Conservation (phyloP, 306 rosid species). For the Gastrolobium villosum region DNA sequence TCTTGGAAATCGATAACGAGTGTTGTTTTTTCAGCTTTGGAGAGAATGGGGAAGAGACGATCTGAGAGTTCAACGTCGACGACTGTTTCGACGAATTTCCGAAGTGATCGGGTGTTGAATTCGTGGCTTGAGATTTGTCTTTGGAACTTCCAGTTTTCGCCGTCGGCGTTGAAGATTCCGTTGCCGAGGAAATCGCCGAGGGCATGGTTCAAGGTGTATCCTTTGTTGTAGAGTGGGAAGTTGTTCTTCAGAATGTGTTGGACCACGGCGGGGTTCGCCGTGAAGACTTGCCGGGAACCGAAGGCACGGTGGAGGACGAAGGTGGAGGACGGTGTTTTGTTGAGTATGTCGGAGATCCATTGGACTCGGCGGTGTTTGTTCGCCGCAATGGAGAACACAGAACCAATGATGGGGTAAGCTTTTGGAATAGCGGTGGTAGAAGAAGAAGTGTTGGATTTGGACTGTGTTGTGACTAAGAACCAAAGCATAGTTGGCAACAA, state of each 20-base stretch:
- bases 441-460: background rate
- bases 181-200: constrained; percentile 71
- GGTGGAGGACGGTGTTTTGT: constrained; percentile 61
- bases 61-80: constrained; percentile 67
- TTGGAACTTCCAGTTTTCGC: constrained; percentile 69
- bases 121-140: constrained; percentile 69
- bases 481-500: constrained; percentile 34
- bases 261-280: constrained; percentile 70
- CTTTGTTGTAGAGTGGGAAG: constrained; percentile 68
- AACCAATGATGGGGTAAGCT: constrained; percentile 70
- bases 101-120: constrained; percentile 63
- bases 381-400: constrained; percentile 48
- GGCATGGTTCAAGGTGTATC: constrained; percentile 22
- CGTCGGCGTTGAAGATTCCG: constrained; percentile 73
- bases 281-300: constrained; percentile 56
- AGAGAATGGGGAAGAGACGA: constrained; percentile 66
- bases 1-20: constrained; percentile 62
- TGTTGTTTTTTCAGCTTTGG: background rate
- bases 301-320: constrained; percentile 58
- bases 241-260: constrained; percentile 74
- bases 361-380: constrained; percentile 57
- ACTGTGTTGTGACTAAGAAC: constrained; percentile 29
- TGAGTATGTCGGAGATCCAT: constrained; percentile 73
- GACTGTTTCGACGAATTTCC: constrained; percentile 66
- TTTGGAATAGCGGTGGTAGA: constrained; percentile 52